Conservation (phyloP, 2,329 filamentous ascomycete species). For the Laburnicola sp. region DNA sequence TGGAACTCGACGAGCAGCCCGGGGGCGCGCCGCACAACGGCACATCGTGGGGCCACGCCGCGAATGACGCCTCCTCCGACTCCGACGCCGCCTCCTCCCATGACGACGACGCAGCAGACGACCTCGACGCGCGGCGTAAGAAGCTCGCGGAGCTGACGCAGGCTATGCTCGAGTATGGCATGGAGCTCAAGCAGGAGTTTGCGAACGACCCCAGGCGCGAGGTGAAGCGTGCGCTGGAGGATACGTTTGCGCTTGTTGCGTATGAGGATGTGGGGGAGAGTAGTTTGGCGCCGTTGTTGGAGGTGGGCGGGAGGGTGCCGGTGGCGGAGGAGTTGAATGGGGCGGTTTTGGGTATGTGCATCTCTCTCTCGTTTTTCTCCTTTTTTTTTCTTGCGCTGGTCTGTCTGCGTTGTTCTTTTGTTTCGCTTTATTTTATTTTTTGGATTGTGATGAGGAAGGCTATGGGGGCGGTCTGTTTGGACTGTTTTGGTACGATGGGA, state of each 20-base stretch:
- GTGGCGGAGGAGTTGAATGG: constrained; percentile 95
- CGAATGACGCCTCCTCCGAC: constrained; percentile 40
- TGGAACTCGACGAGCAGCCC: constrained; percentile 59
- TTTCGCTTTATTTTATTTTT: too few species aligned
- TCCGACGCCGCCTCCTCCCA: constrained; percentile 25
- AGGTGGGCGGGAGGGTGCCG: constrained; percentile 70
- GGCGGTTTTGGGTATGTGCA: constrained; percentile 73
- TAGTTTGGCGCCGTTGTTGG: constrained; percentile 76
- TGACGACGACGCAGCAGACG: constrained; percentile 40
- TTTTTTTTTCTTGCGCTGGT: background rate
- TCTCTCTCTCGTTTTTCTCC: background rate
- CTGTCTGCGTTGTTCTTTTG: too few species aligned
- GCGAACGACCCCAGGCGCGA: constrained; percentile 69
- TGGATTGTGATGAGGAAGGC: too few species aligned
- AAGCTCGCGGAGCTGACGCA: constrained; percentile 58
- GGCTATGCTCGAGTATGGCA: constrained; percentile 77
- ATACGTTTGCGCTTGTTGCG: constrained; percentile 86
- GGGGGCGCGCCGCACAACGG: constrained; percentile 35
- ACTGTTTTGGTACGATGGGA: too few species aligned
- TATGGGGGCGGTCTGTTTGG: too few species aligned
- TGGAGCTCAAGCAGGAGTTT: constrained; percentile 77
- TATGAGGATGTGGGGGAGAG: constrained; percentile 81
- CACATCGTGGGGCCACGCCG: constrained; percentile 28
- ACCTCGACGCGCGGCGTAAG: constrained; percentile 37
- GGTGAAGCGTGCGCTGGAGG: constrained; percentile 71